A percentile compares a stretch with the other conserved stretches of the same genome.
phyloP scores from a whole-genome alignment of 78 protist genomes.

The Acrasis kona region DNA sequence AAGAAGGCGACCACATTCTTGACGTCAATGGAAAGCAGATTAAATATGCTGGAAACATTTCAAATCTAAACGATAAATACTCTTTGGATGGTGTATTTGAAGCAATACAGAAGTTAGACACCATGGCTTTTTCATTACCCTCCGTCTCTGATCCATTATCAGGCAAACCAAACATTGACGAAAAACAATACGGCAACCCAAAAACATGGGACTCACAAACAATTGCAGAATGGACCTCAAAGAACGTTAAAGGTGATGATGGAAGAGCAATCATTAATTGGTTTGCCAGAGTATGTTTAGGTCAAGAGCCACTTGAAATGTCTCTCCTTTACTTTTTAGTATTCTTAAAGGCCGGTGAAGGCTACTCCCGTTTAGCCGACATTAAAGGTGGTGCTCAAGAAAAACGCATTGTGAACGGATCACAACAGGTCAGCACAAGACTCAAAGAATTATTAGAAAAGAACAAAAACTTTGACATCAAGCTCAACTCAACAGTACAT shows the following conservation, averaged over 20 bases:
- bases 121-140: too few species aligned
- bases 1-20: conserved; percentile 3
- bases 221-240: neutral
- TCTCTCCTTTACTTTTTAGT: neutral
- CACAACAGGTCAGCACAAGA: conserved; percentile 1
- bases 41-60: neutral
- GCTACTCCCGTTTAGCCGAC: neutral
- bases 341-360: neutral
- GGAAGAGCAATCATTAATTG: neutral
- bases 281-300: neutral
- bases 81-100: neutral
- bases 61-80: neutral
- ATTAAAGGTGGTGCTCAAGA: conserved; percentile 7
- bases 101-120: neutral
- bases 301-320: neutral
- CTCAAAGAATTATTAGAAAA: neutral
- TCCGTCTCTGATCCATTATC: too few species aligned
- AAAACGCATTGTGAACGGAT: neutral
- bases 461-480: neutral
- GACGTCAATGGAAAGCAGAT: neutral
- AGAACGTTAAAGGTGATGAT: neutral
- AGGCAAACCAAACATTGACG: too few species aligned
- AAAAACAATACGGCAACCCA: neutral
- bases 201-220: neutral
- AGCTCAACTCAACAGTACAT: neutral